phyloP scores from a whole-genome alignment of 1,284 basidiomycete genomes.

The Apiotrichum porosum region DNA sequence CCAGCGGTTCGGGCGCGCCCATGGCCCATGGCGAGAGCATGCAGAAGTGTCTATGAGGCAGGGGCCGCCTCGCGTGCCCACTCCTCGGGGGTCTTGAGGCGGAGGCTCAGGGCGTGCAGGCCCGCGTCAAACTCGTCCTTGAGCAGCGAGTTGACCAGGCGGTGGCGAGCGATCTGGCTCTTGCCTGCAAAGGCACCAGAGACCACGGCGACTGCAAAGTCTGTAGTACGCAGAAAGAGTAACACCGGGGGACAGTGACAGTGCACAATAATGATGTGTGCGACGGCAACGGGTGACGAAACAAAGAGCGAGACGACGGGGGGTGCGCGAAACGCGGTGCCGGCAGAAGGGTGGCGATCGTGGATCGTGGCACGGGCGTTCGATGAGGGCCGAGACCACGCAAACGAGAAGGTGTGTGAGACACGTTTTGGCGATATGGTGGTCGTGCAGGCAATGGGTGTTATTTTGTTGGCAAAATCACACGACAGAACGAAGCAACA shows the following conservation, averaged over 20 bases:
- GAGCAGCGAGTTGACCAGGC: constrained; percentile 46
- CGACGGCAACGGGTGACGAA: too few species aligned
- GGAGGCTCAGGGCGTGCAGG: constrained; percentile 48
- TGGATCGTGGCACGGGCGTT: too few species aligned
- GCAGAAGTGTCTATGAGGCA: neutral
- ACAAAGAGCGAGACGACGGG: neutral
- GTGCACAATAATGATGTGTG: neutral
- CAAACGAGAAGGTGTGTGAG: too few species aligned
- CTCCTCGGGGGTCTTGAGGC: constrained; percentile 47
- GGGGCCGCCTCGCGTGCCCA: constrained; percentile 36
- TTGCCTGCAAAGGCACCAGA: constrained; percentile 41
- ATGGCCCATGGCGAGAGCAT: too few species aligned
- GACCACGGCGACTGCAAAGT: constrained; percentile 48
- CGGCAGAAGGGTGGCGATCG: too few species aligned
- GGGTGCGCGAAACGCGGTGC: neutral
- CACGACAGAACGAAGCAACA: too few species aligned
- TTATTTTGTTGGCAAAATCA: too few species aligned
- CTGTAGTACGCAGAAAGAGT: constrained; percentile 17
- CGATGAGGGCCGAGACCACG: too few species aligned
- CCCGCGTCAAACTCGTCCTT: constrained; percentile 49
- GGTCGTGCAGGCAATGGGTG: too few species aligned
- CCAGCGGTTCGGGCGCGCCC: too few species aligned
- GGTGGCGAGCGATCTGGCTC: constrained; percentile 45
- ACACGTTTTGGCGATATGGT: too few species aligned
- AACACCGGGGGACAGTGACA: too few species aligned